These are phyloP conservation scores for Metschnikowia similis DNA, from an alignment of 805 yeast genomes.

Conservation along the genomic window DNA sequence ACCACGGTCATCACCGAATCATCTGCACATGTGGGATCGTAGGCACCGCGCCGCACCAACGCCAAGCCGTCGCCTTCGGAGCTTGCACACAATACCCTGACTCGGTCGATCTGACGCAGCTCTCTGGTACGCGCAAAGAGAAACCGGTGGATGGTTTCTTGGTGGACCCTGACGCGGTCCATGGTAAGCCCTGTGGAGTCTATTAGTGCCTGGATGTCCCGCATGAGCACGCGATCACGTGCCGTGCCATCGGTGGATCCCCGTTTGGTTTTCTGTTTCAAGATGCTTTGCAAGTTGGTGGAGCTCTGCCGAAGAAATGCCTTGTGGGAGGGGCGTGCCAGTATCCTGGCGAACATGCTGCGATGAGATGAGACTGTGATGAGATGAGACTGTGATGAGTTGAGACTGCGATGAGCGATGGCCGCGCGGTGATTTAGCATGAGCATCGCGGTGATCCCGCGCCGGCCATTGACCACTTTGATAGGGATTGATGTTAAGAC, in stretches of 20 bases:
- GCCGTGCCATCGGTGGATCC: slow-evolving; percentile 30
- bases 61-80: slow-evolving; percentile 38
- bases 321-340: neutral
- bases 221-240: slow-evolving; percentile 20
- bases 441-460: no score
- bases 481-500: no score
- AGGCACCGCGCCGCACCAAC: slow-evolving; percentile 21
- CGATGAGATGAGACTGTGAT: slow-evolving; percentile 1
- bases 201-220: slow-evolving; percentile 25
- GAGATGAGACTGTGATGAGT: no score
- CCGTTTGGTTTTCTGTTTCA: slow-evolving; percentile 22
- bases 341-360: neutral
- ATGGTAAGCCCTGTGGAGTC: slow-evolving; percentile 6
- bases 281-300: neutral
- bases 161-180: slow-evolving; percentile 19
- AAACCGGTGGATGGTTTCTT: slow-evolving; percentile 21
- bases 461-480: no score
- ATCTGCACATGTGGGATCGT: slow-evolving; percentile 11
- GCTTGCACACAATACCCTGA: slow-evolving; percentile 26
- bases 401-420: neutral
- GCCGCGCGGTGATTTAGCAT: no score
- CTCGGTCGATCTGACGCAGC: slow-evolving; percentile 6
- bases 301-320: neutral
- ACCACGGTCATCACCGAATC: slow-evolving; percentile 18
- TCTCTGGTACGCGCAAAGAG: slow-evolving; percentile 19